These are phyloP conservation scores for Teratosphaeria gauchensis DNA, from an alignment of 2,329 filamentous ascomycete species.

Conservation along the genomic window DNA sequence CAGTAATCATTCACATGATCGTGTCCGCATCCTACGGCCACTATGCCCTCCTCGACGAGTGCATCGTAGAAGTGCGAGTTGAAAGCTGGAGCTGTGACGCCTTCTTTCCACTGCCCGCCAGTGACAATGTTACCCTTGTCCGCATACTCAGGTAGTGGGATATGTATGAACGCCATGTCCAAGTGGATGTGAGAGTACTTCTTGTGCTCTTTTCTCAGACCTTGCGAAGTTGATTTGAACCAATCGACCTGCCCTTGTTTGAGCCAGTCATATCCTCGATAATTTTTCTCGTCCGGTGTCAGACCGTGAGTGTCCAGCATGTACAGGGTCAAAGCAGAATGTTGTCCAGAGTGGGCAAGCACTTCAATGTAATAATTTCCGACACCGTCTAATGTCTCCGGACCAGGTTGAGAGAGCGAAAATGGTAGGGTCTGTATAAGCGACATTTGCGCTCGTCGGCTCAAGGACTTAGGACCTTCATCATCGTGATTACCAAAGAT, in stretches of 20 bases:
- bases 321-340: slow-evolving; percentile 91
- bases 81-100: slow-evolving; percentile 75
- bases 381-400: slow-evolving; percentile 74
- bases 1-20: slow-evolving; percentile 98
- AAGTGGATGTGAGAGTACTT: slow-evolving; percentile 90
- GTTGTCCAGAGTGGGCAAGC: slow-evolving; percentile 66
- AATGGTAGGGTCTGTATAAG: slow-evolving; percentile 80
- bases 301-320: slow-evolving; percentile 89
- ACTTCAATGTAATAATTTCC: slow-evolving; percentile 95
- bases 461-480: slow-evolving; percentile 54
- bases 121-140: slow-evolving; percentile 44
- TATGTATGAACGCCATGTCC: slow-evolving; percentile 95
- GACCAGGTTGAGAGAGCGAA: slow-evolving; percentile 76
- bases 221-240: slow-evolving; percentile 72
- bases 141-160: slow-evolving; percentile 83
- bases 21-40: slow-evolving; percentile 85
- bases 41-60: slow-evolving; percentile 72
- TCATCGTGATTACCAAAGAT: slow-evolving; percentile 99
- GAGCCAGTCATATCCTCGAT: slow-evolving; percentile 93
- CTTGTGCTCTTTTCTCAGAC: slow-evolving; percentile 55
- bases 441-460: slow-evolving; percentile 69
- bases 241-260: slow-evolving; percentile 90
- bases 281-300: slow-evolving; percentile 78
- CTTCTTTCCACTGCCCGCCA: slow-evolving; percentile 69
- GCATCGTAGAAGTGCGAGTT: slow-evolving; percentile 93